These are phyloP conservation scores for Coniferiporia sulphurascens DNA, from an alignment of 1,284 basidiomycete genomes.

Conservation along the genomic window DNA sequence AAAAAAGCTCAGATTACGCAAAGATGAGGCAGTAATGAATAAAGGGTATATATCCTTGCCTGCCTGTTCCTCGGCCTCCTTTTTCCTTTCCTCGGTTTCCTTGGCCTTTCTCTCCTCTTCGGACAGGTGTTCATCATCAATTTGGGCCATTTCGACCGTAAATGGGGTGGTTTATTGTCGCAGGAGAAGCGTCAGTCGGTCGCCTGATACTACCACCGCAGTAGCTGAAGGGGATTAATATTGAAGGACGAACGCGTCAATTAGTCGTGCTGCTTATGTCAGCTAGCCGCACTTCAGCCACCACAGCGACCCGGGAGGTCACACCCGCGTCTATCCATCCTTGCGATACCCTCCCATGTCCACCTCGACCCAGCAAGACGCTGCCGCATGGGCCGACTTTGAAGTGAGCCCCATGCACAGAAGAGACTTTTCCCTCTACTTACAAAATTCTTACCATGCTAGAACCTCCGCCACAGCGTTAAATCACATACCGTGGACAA, in stretches of 20 bases:
- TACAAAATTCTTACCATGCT: constrained; percentile 16
- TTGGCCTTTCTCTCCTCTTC: constrained; percentile 70
- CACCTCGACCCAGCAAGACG: constrained; percentile 14
- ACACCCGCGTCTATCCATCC: constrained; percentile 27
- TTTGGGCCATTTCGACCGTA: constrained; percentile 31
- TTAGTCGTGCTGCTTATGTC: constrained; percentile 3
- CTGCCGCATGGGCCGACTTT: constrained; percentile 30
- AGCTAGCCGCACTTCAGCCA: neutral
- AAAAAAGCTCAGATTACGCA: constrained; percentile 23
- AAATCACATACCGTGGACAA: constrained; percentile 67
- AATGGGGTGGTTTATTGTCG: too few species aligned
- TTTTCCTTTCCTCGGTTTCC: constrained; percentile 64
- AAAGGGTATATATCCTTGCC: constrained; percentile 45
- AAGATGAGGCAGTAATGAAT: constrained; percentile 18
- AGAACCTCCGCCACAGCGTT: constrained; percentile 45
- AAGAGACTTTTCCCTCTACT: neutral
- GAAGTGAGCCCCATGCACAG: constrained; percentile 24
- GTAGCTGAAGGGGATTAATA: too few species aligned
- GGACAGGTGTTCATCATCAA: constrained; percentile 72
- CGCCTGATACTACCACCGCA: neutral
- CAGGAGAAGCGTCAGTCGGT: neutral
- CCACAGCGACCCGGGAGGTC: neutral
- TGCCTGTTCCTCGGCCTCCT: constrained; percentile 80
- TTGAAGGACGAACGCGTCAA: neutral
- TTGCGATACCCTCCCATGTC: constrained; percentile 38